Percentiles rank a stretch among this genome's conserved stretches.
Evolutionary conservation across 179 eudicot genomes (phyloP).

Genomic region (Monotropa hypopitys): DNA sequence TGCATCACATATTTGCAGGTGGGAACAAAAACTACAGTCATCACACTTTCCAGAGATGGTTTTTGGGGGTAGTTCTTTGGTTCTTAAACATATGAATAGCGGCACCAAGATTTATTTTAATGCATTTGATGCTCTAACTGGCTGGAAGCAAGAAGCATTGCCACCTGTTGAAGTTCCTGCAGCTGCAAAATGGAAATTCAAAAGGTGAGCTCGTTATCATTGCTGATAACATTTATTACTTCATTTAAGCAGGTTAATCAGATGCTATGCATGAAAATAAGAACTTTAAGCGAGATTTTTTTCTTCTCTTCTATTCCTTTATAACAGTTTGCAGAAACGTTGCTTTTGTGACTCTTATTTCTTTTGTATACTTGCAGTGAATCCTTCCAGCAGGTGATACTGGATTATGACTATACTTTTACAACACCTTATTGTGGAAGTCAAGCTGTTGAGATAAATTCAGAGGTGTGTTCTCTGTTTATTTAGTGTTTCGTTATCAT

Average conservation of each 20-base stretch:
- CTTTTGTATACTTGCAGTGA: slow-evolving; percentile 37
- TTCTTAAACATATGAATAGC: slow-evolving; percentile 53
- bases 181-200: slow-evolving; percentile 83
- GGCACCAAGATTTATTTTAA: slow-evolving; percentile 63
- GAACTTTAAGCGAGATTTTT: neutral
- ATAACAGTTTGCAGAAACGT: neutral
- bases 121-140: slow-evolving; percentile 78
- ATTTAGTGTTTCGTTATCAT: neutral
- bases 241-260: neutral
- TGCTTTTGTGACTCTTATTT: neutral
- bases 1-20: slow-evolving; percentile 28
- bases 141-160: slow-evolving; percentile 76
- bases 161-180: slow-evolving; percentile 98
- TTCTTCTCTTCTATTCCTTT: neutral
- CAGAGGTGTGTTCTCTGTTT: slow-evolving; percentile 31
- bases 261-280: neutral
- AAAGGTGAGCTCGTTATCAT: slow-evolving; percentile 32
- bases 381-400: slow-evolving; percentile 65
- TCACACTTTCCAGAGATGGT: slow-evolving; percentile 87
- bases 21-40: slow-evolving; percentile 82
- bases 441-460: slow-evolving; percentile 37
- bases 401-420: slow-evolving; percentile 93
- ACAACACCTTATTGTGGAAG: slow-evolving; percentile 91
- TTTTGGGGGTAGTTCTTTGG: slow-evolving; percentile 65
- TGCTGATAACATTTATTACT: neutral